Percentiles rank a stretch among this genome's conserved stretches.
phyloP scores from a whole-genome alignment of 2,329 filamentous ascomycete species.

The Xylariaceae sp. region DNA sequence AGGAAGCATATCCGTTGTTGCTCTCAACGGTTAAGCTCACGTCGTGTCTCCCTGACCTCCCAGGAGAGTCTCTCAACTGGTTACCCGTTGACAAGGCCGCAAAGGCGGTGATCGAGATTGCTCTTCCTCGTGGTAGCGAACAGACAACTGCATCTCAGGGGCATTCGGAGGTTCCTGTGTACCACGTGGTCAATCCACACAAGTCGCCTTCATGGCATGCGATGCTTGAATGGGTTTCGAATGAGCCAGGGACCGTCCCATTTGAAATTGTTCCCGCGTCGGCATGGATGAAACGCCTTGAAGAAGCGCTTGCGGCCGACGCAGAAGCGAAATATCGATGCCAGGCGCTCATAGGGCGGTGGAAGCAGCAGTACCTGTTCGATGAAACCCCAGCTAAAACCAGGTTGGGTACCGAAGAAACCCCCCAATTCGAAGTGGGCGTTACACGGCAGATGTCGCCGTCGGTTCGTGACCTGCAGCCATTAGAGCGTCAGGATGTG shows the following conservation, averaged over 20 bases:
- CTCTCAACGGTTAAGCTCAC: slow-evolving; percentile 37
- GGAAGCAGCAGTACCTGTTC: slow-evolving; percentile 39
- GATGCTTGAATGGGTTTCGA: slow-evolving; percentile 40
- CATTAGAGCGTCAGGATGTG: slow-evolving; percentile 28
- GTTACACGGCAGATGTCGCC: slow-evolving; percentile 33
- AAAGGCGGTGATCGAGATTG: slow-evolving; percentile 37
- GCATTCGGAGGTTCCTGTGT: slow-evolving; percentile 34
- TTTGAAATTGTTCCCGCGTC: slow-evolving; percentile 37
- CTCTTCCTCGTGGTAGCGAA: slow-evolving; percentile 4
- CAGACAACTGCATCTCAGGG: slow-evolving; percentile 11
- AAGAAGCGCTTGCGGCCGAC: slow-evolving; percentile 19
- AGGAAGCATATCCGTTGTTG: slow-evolving; percentile 46
- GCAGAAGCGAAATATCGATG: slow-evolving; percentile 35
- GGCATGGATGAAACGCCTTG: slow-evolving; percentile 40
- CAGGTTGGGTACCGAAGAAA: background rate
- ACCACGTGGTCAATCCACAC: slow-evolving; percentile 46
- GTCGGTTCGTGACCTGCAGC: slow-evolving; percentile 33
- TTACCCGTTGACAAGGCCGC: slow-evolving; percentile 43
- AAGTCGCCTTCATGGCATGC: slow-evolving; percentile 39
- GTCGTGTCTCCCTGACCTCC: slow-evolving; percentile 37
- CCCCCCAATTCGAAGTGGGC: slow-evolving; percentile 32
- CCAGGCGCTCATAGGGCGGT: slow-evolving; percentile 42
- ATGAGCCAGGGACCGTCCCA: background rate
- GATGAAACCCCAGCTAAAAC: background rate
- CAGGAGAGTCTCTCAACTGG: slow-evolving; percentile 38